Conservation (phyloP, 805 yeast species). For the Torulaspora delbrueckii region DNA sequence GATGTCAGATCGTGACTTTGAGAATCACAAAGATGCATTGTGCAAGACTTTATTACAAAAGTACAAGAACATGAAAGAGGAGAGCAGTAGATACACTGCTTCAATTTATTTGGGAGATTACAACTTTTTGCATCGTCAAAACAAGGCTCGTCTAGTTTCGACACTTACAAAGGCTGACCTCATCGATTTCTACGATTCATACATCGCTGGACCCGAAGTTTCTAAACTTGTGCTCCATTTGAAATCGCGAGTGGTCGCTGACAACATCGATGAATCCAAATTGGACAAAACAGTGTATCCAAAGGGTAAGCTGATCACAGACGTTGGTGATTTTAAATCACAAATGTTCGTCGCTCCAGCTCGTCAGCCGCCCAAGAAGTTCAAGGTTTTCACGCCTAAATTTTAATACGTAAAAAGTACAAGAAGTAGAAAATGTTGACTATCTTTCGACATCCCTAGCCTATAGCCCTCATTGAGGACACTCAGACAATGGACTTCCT, state of each 20-base stretch:
- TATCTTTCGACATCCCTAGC: constrained; percentile 38
- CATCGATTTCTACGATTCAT: constrained; percentile 46
- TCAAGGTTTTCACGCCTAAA: constrained; percentile 20
- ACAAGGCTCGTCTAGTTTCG: constrained; percentile 54
- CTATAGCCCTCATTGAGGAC: constrained; percentile 26
- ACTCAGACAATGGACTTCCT: constrained; percentile 39
- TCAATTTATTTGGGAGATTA: constrained; percentile 71
- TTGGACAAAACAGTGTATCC: constrained; percentile 39
- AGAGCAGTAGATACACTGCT: constrained; percentile 58
- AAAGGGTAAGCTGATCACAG: constrained; percentile 43
- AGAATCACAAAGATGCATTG: constrained; percentile 64
- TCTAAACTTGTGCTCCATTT: constrained; percentile 56
- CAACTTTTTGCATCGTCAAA: constrained; percentile 58
- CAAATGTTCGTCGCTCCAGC: constrained; percentile 50
- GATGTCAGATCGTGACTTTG: constrained; percentile 61
- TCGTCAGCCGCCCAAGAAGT: constrained; percentile 49
- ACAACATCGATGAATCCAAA: constrained; percentile 21
- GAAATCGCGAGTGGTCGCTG: constrained; percentile 42
- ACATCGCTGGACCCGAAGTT: constrained; percentile 36
- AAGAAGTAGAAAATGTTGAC: constrained; percentile 29
- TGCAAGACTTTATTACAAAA: constrained; percentile 62
- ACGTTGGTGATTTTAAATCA: constrained; percentile 54
- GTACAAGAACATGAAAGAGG: constrained; percentile 74
- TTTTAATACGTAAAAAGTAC: constrained; percentile 4
- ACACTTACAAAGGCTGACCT: constrained; percentile 54